Percentiles rank a stretch among this genome's conserved stretches.
Evolutionary conservation across 257 asterid genomes (phyloP).

Genomic region (Misopates orontium): DNA sequence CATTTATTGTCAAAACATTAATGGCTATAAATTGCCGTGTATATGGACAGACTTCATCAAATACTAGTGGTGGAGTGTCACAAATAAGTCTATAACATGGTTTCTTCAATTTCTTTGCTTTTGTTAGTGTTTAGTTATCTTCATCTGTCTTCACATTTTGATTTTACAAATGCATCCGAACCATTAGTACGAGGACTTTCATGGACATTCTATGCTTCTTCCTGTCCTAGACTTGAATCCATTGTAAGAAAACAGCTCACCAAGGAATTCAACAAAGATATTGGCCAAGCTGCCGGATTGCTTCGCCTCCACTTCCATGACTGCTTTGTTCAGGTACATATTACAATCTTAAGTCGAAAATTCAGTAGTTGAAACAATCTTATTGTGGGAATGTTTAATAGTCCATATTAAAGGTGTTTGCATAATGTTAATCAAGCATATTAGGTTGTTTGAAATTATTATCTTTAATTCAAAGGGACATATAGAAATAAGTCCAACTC

Average conservation of each 20-base stretch:
- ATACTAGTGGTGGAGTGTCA: neutral
- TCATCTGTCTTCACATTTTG: conserved; percentile 21
- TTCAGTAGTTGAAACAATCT: too few species aligned
- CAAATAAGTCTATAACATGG: conserved; percentile 10
- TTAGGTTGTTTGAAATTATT: too few species aligned
- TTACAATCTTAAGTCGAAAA: too few species aligned
- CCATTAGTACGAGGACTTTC: conserved; percentile 56
- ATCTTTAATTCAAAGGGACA: too few species aligned
- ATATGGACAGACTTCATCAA: neutral
- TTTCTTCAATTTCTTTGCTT: conserved; percentile 21
- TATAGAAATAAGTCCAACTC: too few species aligned
- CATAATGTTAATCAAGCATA: too few species aligned
- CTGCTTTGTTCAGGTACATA: conserved; percentile 62
- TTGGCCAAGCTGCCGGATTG: conserved; percentile 76
- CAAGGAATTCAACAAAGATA: conserved; percentile 45
- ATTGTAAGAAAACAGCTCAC: conserved; percentile 43
- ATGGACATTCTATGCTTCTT: conserved; percentile 40
- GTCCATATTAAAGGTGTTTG: too few species aligned
- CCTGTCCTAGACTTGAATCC: conserved; percentile 53
- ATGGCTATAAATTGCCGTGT: neutral
- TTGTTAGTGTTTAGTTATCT: conserved; percentile 24
- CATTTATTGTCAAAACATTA: conserved; percentile 5
- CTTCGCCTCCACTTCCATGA: conserved; percentile 77
- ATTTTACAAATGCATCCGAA: conserved; percentile 14
- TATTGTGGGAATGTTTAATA: too few species aligned